Evolutionary conservation across 805 yeast species (phyloP).

Genomic region (Candida glaebosa): DNA sequence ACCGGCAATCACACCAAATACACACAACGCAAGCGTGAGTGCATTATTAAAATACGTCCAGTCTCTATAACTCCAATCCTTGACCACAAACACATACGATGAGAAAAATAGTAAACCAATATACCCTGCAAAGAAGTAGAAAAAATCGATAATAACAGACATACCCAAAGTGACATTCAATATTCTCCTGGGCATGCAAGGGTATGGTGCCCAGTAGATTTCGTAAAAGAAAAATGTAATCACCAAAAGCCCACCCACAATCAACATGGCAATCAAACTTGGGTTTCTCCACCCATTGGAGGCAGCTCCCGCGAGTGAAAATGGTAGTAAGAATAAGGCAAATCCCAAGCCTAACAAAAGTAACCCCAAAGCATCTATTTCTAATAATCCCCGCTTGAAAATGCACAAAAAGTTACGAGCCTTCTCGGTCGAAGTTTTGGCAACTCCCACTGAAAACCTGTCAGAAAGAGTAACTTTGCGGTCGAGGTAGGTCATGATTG

Average conservation of each 20-base stretch:
- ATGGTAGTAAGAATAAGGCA: constrained; percentile 35
- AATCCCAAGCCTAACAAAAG: constrained; percentile 37
- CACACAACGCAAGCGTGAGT: constrained; percentile 31
- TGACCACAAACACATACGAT: constrained; percentile 29
- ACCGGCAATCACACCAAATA: constrained; percentile 37
- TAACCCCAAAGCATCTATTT: constrained; percentile 38
- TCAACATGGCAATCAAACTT: constrained; percentile 42
- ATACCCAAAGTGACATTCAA: constrained; percentile 34
- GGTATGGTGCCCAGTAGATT: constrained; percentile 29
- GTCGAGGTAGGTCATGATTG: constrained; percentile 29
- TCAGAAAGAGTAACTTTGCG: constrained; percentile 19
- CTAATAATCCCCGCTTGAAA: constrained; percentile 18
- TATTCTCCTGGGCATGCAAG: constrained; percentile 34
- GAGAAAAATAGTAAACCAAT: constrained; percentile 27
- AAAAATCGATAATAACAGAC: constrained; percentile 29
- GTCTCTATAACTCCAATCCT: constrained; percentile 24
- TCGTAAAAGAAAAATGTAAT: constrained; percentile 34
- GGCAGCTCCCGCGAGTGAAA: constrained; percentile 30
- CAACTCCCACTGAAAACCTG: constrained; percentile 9
- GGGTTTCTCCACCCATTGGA: constrained; percentile 33
- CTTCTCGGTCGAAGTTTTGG: neutral
- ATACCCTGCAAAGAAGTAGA: constrained; percentile 27
- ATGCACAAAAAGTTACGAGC: neutral
- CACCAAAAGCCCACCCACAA: constrained; percentile 36
- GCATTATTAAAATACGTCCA: constrained; percentile 40